phyloP scores from a whole-genome alignment of 257 asterid species.

The Paraleonurus japonicus region DNA sequence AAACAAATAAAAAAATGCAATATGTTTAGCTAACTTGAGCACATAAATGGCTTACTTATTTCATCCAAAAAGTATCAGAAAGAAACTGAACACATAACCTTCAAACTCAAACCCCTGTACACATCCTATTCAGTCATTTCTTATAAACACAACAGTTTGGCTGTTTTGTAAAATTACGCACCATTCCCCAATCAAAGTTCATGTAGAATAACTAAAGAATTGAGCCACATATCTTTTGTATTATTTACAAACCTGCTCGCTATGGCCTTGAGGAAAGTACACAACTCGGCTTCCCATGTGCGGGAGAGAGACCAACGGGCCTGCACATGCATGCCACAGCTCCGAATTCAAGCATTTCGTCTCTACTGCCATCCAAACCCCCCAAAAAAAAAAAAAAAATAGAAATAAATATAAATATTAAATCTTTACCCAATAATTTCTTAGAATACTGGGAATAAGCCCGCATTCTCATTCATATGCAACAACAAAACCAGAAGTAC shows the following conservation, averaged over 20 bases:
- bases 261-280: slow-evolving; percentile 85
- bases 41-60: not conserved
- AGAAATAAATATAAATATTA: not conserved
- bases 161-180: not conserved
- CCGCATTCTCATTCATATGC: slow-evolving; percentile 24
- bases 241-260: slow-evolving; percentile 61
- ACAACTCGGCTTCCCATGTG: slow-evolving; percentile 72
- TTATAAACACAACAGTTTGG: not conserved
- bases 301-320: slow-evolving; percentile 79
- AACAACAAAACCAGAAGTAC: not conserved
- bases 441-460: not conserved
- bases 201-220: not conserved
- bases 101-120: not conserved
- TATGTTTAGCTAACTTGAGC: not conserved
- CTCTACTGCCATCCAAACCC: slow-evolving; percentile 44
- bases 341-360: slow-evolving; percentile 82
- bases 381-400: too few species aligned
- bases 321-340: slow-evolving; percentile 92
- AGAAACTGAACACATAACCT: not conserved
- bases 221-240: not conserved
- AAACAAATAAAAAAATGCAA: not conserved
- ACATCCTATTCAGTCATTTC: not conserved
- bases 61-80: not conserved
- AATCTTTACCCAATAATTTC: slow-evolving; percentile 12
- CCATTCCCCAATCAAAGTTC: not conserved